These are phyloP conservation scores for Xerocomus amazonicus DNA, from an alignment of 1,284 basidiomycete species.

Conservation along the genomic window DNA sequence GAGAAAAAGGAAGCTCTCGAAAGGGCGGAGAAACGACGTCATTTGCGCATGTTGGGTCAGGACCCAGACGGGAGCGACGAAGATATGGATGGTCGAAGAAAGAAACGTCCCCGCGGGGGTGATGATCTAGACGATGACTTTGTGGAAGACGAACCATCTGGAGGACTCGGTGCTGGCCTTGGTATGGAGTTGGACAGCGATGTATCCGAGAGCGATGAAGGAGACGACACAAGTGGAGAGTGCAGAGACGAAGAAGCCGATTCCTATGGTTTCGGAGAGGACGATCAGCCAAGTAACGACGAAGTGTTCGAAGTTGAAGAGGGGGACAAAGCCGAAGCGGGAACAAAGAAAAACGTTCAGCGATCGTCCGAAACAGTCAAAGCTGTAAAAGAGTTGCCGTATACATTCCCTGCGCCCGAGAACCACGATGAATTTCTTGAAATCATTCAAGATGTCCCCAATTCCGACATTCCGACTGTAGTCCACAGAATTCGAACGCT, in stretches of 20 bases:
- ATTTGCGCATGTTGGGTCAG: constrained; percentile 86
- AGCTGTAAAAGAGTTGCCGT: constrained; percentile 69
- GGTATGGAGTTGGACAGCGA: constrained; percentile 28
- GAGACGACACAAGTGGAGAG: constrained; percentile 39
- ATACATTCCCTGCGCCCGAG: constrained; percentile 86
- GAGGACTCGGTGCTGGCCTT: constrained; percentile 52
- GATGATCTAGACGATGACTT: constrained; percentile 97
- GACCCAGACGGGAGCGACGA: constrained; percentile 61
- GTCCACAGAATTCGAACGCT: constrained; percentile 89
- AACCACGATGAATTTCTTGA: constrained; percentile 87
- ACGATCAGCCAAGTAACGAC: constrained; percentile 33
- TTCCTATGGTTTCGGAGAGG: constrained; percentile 36
- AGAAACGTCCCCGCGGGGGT: constrained; percentile 51
- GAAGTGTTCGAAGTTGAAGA: constrained; percentile 34
- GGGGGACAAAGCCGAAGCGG: constrained; percentile 44
- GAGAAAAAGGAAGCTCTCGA: constrained; percentile 88
- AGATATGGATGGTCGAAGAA: constrained; percentile 42
- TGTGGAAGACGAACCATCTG: constrained; percentile 46
- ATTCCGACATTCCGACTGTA: constrained; percentile 76
- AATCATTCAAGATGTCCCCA: constrained; percentile 68
- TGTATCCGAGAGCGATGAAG: constrained; percentile 29
- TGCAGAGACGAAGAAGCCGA: constrained; percentile 37
- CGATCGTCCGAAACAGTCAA: constrained; percentile 33
- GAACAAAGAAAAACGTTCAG: constrained; percentile 25
- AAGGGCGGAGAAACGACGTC: constrained; percentile 78